phyloP scores from a whole-genome alignment of 805 yeast species.

The Jamesozyma jinghongensis region DNA sequence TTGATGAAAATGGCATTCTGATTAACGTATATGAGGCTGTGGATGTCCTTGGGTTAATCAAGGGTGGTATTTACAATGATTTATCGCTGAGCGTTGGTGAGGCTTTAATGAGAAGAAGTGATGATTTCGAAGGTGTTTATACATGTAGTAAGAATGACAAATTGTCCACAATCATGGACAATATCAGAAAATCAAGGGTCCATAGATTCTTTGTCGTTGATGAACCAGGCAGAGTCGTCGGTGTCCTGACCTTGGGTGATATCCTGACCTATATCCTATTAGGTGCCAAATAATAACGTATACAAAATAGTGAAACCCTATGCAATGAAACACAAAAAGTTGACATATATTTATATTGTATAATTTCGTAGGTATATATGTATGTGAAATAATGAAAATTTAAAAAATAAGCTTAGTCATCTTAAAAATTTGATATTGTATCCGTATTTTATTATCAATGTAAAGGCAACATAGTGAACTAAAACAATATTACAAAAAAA shows the following conservation, averaged over 20 bases:
- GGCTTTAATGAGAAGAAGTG: constrained; percentile 79
- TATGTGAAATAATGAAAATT: too few species aligned
- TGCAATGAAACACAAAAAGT: too few species aligned
- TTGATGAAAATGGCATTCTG: constrained; percentile 57
- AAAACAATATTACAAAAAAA: too few species aligned
- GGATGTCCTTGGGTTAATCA: constrained; percentile 84
- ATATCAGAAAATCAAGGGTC: constrained; percentile 80
- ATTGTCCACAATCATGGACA: constrained; percentile 82
- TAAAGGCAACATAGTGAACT: too few species aligned
- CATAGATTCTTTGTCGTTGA: constrained; percentile 92
- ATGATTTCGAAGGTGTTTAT: constrained; percentile 95
- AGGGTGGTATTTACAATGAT: constrained; percentile 91
- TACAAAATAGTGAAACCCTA: background rate
- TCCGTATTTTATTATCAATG: too few species aligned
- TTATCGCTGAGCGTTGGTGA: constrained; percentile 88
- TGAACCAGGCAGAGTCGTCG: constrained; percentile 62
- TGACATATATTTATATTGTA: too few species aligned
- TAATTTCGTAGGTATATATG: too few species aligned
- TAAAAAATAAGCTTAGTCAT: too few species aligned
- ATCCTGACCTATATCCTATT: constrained; percentile 73
- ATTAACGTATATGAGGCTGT: constrained; percentile 93
- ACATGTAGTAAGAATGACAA: constrained; percentile 87
- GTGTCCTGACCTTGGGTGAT: constrained; percentile 87
- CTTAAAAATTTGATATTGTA: too few species aligned
- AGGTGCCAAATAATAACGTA: constrained; percentile 35